Evolutionary conservation across 495 filamentous ascomycete genomes (phyloP).

Genomic region (Trichocladium antarcticum): DNA sequence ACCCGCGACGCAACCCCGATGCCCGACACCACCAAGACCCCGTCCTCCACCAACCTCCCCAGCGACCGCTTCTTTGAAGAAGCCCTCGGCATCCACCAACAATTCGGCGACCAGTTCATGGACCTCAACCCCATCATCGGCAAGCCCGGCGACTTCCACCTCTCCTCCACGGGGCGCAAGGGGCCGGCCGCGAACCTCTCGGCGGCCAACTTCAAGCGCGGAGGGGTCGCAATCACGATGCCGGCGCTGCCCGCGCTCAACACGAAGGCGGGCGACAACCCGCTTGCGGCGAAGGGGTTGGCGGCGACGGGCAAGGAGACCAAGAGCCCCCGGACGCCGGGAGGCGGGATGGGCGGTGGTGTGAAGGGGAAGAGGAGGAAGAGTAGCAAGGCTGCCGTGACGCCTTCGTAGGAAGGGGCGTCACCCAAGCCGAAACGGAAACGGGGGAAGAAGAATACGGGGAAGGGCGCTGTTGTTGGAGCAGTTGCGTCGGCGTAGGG

Average conservation of each 20-base stretch:
- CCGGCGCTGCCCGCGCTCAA: conserved; percentile 25
- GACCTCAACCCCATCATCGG: conserved; percentile 84
- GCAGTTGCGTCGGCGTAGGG: too few species aligned
- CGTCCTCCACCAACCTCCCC: conserved; percentile 29
- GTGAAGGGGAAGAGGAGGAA: conserved; percentile 47
- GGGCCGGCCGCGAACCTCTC: conserved; percentile 24
- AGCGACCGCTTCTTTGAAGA: conserved; percentile 53
- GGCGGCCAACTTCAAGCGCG: background rate
- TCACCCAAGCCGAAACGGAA: background rate
- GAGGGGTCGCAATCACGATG: background rate
- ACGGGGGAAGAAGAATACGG: background rate
- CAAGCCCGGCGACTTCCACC: conserved; percentile 74
- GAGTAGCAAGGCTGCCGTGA: conserved; percentile 44
- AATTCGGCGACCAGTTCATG: conserved; percentile 69
- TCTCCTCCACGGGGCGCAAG: conserved; percentile 50
- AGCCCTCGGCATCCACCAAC: conserved; percentile 51
- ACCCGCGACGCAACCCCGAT: conserved; percentile 48
- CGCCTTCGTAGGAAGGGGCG: conserved; percentile 13
- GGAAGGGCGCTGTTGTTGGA: too few species aligned
- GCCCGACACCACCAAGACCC: conserved; percentile 35
- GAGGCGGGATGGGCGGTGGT: conserved; percentile 11
- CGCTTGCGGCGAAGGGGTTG: conserved; percentile 5
- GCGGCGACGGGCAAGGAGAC: conserved; percentile 32
- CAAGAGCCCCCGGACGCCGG: conserved; percentile 43
- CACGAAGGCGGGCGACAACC: conserved; percentile 29